phyloP scores from a whole-genome alignment of 2,329 filamentous ascomycete genomes.

The Ustilaginoidea virens region DNA sequence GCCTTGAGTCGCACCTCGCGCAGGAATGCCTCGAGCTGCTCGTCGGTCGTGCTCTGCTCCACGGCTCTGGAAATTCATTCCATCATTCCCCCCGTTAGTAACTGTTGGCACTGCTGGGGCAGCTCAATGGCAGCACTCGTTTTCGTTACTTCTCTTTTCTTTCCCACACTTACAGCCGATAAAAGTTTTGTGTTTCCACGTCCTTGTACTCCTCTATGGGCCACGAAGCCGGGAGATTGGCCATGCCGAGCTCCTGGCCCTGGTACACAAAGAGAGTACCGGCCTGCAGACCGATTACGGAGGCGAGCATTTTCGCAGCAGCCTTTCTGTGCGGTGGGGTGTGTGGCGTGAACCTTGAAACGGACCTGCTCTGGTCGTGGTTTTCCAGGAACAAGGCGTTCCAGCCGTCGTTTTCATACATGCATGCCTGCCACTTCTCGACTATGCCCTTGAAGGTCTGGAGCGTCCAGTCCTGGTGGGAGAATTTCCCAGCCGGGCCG shows the following conservation, averaged over 20 bases:
- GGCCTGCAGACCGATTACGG: conserved; percentile 39
- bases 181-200: conserved; percentile 37
- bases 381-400: conserved; percentile 52
- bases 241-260: conserved; percentile 54
- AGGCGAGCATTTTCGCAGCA: conserved; percentile 44
- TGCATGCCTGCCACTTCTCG: conserved; percentile 42
- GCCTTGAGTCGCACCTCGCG: too few species aligned
- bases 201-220: conserved; percentile 53
- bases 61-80: too few species aligned
- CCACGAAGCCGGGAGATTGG: conserved; percentile 46
- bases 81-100: too few species aligned
- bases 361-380: conserved; percentile 47
- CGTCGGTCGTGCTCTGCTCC: too few species aligned
- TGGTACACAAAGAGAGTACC: conserved; percentile 56
- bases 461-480: conserved; percentile 27
- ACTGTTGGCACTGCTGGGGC: too few species aligned
- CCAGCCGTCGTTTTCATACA: conserved; percentile 45
- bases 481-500: conserved; percentile 27
- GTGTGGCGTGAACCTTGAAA: conserved; percentile 38
- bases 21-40: too few species aligned
- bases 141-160: not conserved
- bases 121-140: too few species aligned
- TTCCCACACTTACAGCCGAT: conserved; percentile 3
- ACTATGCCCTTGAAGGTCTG: conserved; percentile 36
- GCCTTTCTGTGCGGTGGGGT: conserved; percentile 29